Evolutionary conservation across 371 early-diverging fungal species (phyloP), one percentile per base, ranked within the genome.

Genomic region (Mortierella sp.): DNA sequence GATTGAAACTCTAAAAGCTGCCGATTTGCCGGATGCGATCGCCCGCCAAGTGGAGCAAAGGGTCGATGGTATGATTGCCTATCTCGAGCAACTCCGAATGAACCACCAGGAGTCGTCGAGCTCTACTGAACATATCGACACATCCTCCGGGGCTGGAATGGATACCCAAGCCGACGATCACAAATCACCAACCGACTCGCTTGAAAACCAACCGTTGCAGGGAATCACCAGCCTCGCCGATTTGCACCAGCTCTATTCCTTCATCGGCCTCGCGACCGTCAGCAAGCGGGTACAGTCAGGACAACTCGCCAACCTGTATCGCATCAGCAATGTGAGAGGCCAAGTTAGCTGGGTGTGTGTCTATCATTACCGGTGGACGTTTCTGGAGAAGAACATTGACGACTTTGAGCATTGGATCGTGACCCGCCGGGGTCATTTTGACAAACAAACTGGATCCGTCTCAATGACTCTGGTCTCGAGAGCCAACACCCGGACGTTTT

Each of bases 301-400:
- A 21, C 81, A 80, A 19, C 78, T 81, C 26, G 85, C 78, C 19
- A 81, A 85, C 69, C 46, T 85, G 24, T 80, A 78, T 51, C 81
- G 85, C 6, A 55, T 85, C 73, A 81, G 78, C 53, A 81, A 85
- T 51, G 69, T 76, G 9, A 31, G 50, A 34, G 81, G 85, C 54
- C 78, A 81, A 31, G 81, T 75, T 43, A 85, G 78, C 48, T 85
- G 85, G 85, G 71, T 85, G 28, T 85, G 85, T 40, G 75, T 78
- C 19, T 80, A 80, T 53, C 85, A 85, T 34, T 85, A 81, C 34
- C 81, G 85, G 40, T 85, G 85, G 85, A 85, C 85, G 13, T 85
- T 85, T 73, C 54, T 81, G 24, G 81, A 85, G 5, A 72, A 72
- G 53, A 81, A 81, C 53, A 73, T 85, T 28, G 85, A 85, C 73